Base-by-base conservation (phyloP, 1,284 basidiomycete genomes). In the Rhodotorula sp. region DNA sequence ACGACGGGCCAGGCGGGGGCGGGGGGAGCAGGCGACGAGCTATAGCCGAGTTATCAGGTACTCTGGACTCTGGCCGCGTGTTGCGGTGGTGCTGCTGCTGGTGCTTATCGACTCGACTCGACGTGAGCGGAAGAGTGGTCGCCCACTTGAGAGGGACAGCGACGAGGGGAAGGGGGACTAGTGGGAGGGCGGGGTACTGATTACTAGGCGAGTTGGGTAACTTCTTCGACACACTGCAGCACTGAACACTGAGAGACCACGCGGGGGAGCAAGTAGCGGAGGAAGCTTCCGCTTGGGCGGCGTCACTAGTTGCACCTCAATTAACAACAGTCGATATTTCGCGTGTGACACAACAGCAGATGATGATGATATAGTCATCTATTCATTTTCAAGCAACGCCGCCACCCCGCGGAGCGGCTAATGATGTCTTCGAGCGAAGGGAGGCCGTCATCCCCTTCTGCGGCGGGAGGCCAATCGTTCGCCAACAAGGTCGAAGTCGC, bases 381-480 rank as follows among this genome's bases (percentile, higher is more conserved):
- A 29, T 57, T 29, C 3, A 48, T 29, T 21, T 12, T 47, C 46
- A 7, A 39, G 43, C 56, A 34, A 34, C 34, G 29, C 29, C 56
- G 56, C 56, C 3, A 14, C 65, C 43, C 14, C 23, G 12, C 21
- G 54, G 54, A n/a, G 15, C 63, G 52, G 26, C 18, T 46, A 8
- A 57, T 43, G 3, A 64, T 43, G 26, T 29, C 43, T 16, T 64
- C 63, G 14, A 64, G 63, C 54, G 63, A 57, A 12, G 63, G 63
- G 58, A 63, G 46, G 16, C 67, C 69, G 1, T 71, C 69, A 29
- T 58, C 58, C 6, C 62, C 60, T 0, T 49, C 64, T 43, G 43
- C 51, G 15, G 39, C 54, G 29, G 56, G 49, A 5, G 26, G 43
- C 48, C 54, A 56, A 4, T 58, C 58, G 10, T 65, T 57, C n/a